phyloP scores from a whole-genome alignment of 306 rosid genomes.

The Rosa rugosa region DNA sequence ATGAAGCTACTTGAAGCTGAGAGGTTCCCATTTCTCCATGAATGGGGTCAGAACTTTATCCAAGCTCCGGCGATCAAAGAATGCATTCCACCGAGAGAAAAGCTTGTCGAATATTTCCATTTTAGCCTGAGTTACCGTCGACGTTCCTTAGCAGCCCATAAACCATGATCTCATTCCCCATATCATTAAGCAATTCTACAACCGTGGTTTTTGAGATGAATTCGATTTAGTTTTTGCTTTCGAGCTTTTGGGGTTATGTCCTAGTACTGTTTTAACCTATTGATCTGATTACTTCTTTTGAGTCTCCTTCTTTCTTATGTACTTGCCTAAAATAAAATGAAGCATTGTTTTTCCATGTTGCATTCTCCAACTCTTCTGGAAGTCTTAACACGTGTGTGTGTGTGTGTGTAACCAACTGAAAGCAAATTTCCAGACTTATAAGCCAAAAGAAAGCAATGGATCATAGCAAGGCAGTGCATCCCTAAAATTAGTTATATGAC shows the following conservation, averaged over 20 bases:
- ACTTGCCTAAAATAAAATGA: background rate
- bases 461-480: background rate
- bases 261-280: background rate
- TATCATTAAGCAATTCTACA: background rate
- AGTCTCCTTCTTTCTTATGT: background rate
- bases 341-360: background rate
- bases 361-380: background rate
- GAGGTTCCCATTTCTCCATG: conserved; percentile 46
- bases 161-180: conserved; percentile 9
- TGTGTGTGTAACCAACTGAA: background rate
- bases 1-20: conserved; percentile 42
- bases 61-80: conserved; percentile 50
- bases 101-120: conserved; percentile 16
- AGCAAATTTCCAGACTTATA: background rate
- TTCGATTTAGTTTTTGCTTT: background rate
- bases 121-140: conserved; percentile 20
- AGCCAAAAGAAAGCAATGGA: background rate
- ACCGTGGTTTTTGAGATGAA: background rate
- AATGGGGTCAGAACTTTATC: conserved; percentile 54
- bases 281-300: background rate
- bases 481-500: background rate
- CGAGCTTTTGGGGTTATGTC: background rate
- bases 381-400: background rate
- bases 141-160: conserved; percentile 37
- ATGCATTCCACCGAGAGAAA: conserved; percentile 29